Conservation (phyloP, 1,284 basidiomycete species). For the Irpex rosettiformis region DNA sequence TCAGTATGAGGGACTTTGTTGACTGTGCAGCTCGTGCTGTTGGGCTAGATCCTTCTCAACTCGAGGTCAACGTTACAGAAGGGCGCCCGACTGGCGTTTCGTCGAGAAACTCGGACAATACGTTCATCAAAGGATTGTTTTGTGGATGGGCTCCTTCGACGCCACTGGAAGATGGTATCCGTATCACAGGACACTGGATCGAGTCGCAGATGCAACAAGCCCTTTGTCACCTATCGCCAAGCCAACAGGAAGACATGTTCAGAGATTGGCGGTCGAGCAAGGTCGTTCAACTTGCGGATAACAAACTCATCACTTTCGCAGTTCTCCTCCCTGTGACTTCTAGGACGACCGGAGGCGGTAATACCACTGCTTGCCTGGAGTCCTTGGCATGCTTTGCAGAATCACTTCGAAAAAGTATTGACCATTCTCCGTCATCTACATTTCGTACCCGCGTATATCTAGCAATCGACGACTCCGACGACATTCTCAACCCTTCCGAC, state of each 20-base stretch:
- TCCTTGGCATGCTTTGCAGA: conserved; percentile 40
- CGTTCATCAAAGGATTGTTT: conserved; percentile 29
- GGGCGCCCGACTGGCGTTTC: conserved; percentile 44
- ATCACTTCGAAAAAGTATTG: conserved; percentile 47
- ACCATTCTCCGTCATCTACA: conserved; percentile 32
- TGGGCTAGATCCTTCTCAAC: conserved; percentile 27
- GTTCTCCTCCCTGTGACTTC: conserved; percentile 59
- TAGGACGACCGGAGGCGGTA: conserved; percentile 20
- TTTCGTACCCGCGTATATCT: conserved; percentile 46
- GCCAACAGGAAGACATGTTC: not conserved
- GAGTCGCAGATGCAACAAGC: conserved; percentile 30
- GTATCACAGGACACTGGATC: conserved; percentile 45
- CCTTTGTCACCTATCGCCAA: conserved; percentile 6
- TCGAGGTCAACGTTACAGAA: conserved; percentile 29
- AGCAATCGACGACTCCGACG: conserved; percentile 49
- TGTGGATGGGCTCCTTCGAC: conserved; percentile 39
- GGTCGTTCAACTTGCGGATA: conserved; percentile 26
- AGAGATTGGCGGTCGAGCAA: conserved; percentile 10
- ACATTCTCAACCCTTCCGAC: conserved; percentile 31
- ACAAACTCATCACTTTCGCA: conserved; percentile 42
- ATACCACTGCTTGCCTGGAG: conserved; percentile 34
- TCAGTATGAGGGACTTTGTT: conserved; percentile 44
- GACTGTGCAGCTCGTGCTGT: conserved; percentile 35
- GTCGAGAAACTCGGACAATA: conserved; percentile 52
- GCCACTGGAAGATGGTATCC: conserved; percentile 44